phyloP scores from a whole-genome alignment of 2,329 filamentous ascomycete species.

The Diplocarpon mali region DNA sequence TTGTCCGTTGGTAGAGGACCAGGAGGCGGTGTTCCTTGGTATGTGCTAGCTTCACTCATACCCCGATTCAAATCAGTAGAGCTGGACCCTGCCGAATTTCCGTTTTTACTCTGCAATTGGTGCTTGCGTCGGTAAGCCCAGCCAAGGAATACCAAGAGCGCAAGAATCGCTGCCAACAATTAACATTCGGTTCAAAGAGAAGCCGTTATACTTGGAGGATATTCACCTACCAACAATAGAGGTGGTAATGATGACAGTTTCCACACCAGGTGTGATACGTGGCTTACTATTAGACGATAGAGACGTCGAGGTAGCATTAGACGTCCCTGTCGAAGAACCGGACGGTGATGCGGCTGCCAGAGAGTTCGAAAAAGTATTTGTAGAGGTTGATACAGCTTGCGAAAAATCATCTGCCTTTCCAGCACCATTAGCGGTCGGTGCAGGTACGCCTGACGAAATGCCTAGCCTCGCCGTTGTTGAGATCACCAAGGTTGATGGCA shows the following conservation, averaged over 20 bases:
- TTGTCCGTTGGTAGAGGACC: conserved; percentile 1
- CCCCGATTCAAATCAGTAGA: neutral
- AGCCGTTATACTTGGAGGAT: neutral
- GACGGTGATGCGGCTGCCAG: neutral
- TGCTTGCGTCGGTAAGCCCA: neutral
- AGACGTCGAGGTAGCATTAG: neutral
- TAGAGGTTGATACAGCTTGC: too few relatives aligned
- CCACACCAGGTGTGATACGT: neutral
- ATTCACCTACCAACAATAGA: neutral
- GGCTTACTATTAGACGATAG: neutral
- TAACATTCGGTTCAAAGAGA: neutral
- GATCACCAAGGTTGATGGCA: too few relatives aligned
- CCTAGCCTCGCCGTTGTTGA: too few relatives aligned
- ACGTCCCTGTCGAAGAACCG: neutral
- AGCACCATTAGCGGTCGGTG: too few relatives aligned
- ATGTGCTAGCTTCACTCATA: neutral
- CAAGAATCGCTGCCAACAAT: neutral
- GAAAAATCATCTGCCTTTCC: too few relatives aligned
- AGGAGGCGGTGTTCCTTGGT: neutral
- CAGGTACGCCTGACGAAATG: too few relatives aligned
- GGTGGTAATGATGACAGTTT: conserved; percentile 1
- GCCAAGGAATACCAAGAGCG: neutral
- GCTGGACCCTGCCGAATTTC: neutral
- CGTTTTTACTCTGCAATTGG: neutral
- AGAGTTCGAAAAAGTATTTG: too few relatives aligned